Evolutionary conservation across 257 asterid genomes (phyloP).

Genomic region (Solanum okadae): DNA sequence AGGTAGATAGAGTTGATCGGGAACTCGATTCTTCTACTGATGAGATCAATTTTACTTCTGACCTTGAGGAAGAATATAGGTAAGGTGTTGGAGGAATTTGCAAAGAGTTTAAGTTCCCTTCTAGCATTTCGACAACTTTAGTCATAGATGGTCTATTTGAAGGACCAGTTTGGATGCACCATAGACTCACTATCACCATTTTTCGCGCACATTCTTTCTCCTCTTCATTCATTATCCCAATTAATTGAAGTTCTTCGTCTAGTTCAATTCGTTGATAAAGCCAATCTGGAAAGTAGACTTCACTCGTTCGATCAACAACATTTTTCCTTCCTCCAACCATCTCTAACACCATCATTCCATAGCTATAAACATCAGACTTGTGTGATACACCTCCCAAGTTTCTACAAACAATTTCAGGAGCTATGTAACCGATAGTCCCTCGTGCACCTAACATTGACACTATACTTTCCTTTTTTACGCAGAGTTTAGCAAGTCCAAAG

Average conservation of each 20-base stretch:
- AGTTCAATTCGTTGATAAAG: conserved; percentile 15
- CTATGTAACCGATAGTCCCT: conserved; percentile 38
- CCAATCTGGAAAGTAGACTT: conserved; percentile 18
- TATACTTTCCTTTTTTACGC: conserved; percentile 14
- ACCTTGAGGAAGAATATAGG: conserved; percentile 4
- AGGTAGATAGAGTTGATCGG: neutral
- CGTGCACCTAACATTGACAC: conserved; percentile 19
- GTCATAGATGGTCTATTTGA: conserved; percentile 20
- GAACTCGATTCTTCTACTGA: neutral
- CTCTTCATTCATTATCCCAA: neutral
- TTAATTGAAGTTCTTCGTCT: neutral
- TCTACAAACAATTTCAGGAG: conserved; percentile 19
- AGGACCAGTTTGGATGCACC: conserved; percentile 40
- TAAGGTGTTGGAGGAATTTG: conserved; percentile 23
- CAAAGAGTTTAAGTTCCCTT: conserved; percentile 12
- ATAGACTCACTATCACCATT: conserved; percentile 29
- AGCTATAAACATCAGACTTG: conserved; percentile 37
- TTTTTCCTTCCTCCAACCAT: conserved; percentile 2
- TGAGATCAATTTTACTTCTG: neutral
- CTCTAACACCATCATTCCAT: conserved; percentile 22
- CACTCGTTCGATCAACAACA: neutral
- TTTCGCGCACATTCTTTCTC: conserved; percentile 13
- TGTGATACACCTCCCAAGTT: conserved; percentile 28
- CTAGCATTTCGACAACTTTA: conserved; percentile 31
- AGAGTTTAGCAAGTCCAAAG: conserved; percentile 24